phyloP scores from a whole-genome alignment of 805 yeast species.

The Metschnikowia orientalis region DNA sequence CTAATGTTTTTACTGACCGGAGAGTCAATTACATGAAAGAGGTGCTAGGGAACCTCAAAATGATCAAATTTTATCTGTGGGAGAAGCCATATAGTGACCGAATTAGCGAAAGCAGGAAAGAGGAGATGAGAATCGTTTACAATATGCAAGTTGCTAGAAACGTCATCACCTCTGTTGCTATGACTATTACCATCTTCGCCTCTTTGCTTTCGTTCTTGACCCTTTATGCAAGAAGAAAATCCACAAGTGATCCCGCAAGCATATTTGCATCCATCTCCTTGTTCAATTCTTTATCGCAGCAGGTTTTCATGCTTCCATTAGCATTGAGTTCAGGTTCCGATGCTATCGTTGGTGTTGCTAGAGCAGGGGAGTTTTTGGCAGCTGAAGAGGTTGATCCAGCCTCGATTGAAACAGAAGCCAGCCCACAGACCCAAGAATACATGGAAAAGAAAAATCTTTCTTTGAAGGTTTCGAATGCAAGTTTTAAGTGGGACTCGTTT shows the following conservation, averaged over 20 bases:
- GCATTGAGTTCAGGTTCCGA: conserved; percentile 67
- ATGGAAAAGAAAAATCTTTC: conserved; percentile 38
- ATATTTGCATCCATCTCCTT: conserved; percentile 68
- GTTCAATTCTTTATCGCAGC: conserved; percentile 57
- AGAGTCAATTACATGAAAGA: conserved; percentile 78
- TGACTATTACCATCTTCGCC: conserved; percentile 64
- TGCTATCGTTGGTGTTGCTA: conserved; percentile 55
- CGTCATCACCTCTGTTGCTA: conserved; percentile 53
- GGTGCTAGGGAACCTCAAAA: conserved; percentile 68
- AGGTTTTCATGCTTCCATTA: conserved; percentile 65
- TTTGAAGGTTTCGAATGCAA: conserved; percentile 47
- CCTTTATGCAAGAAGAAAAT: conserved; percentile 27
- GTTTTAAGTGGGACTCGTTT: conserved; percentile 61
- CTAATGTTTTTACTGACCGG: conserved; percentile 64
- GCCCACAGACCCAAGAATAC: conserved; percentile 16
- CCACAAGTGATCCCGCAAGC: conserved; percentile 48
- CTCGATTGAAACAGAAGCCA: conserved; percentile 25
- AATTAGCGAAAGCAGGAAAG: conserved; percentile 50
- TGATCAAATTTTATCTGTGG: conserved; percentile 89
- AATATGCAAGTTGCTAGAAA: conserved; percentile 64
- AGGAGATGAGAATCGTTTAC: conserved; percentile 60
- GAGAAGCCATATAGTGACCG: conserved; percentile 68
- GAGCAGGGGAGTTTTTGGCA: conserved; percentile 53
- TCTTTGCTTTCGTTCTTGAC: conserved; percentile 54
- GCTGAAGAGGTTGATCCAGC: conserved; percentile 39